Base-by-base conservation (phyloP, 108 stramenopile genomes). In the Epithemia pelagica region DNA sequence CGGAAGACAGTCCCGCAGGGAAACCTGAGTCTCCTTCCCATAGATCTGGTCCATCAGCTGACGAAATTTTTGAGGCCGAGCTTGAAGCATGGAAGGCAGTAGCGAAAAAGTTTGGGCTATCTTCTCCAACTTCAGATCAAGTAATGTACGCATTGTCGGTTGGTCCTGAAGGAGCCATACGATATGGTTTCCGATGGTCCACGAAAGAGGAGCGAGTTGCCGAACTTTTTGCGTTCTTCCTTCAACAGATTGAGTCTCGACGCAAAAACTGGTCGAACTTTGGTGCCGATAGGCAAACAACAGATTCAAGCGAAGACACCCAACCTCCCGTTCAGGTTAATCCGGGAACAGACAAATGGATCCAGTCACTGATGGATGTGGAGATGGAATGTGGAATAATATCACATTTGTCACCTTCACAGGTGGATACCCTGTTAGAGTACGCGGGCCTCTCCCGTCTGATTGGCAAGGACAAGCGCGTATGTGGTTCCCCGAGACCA, bases 341-440 rank as follows among this genome's bases (percentile, higher is more conserved):
- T 28, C 62, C 68, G 28, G 83, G 83, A 15, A 71, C 76, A 28
- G 21, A 20, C n/a, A 67, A 84, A 29, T 91, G 83, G 85, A 77
- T 91, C 55, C 67, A 74, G 66, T 81, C 78, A 2, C 70, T 92
- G 28, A 68, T 68, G 30, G 75, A 78, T 21, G 86, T 87, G 5
- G 86, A 92, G 37, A 87, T 92, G 80, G 81, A 76, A n/a, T 84
- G 77, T 64, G 87, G 76, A 0, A 65, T 92, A 2, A 74, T 82
- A 18, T 81, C 90, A 21, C 68, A 85, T 63, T 65, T 92, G n/a
- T 76, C 80, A 25, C 26, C 58, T 46, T 69, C 76, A 52, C 83
- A 86, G 64, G 73, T 89, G 29, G 80, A 83, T 28, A 62, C 65
- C 2, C 58, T 92, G 1, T 64, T 92, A 20, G 58, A 82, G 52